A percentile compares a stretch with the other conserved stretches of the same genome.
These are phyloP conservation scores for Serpula lacrymans DNA, from an alignment of 768 basidiomycete genomes.

Conservation along the genomic window DNA sequence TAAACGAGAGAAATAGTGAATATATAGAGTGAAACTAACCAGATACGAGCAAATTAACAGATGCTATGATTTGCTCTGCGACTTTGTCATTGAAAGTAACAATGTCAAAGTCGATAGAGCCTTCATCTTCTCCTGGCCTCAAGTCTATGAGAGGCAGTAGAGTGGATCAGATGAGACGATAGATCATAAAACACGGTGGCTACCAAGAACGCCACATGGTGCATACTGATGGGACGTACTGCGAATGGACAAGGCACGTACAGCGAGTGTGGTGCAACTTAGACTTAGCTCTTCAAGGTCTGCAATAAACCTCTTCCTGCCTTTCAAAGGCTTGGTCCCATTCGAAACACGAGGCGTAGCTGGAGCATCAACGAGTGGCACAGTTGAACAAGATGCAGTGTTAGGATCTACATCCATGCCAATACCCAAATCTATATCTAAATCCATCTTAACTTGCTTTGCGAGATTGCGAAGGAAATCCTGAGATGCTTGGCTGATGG, in stretches of 20 bases:
- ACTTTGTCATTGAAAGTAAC: constrained; percentile 38
- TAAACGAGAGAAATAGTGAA: not conserved
- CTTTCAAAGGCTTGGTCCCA: constrained; percentile 36
- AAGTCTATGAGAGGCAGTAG: constrained; percentile 35
- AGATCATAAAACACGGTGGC: no score
- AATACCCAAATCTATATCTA: no score
- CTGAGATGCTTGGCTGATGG: no score
- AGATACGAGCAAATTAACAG: constrained; percentile 46
- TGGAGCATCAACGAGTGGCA: not conserved
- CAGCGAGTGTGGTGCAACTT: constrained; percentile 33
- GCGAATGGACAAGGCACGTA: constrained; percentile 37
- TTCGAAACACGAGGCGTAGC: not conserved
- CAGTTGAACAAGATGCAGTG: no score
- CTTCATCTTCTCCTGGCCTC: constrained; percentile 60
- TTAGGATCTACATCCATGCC: no score
- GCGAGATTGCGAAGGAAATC: no score
- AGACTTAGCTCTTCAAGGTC: constrained; percentile 50
- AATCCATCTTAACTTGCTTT: no score
- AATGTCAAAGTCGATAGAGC: constrained; percentile 54
- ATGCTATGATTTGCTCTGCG: constrained; percentile 31
- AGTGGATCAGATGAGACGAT: not conserved
- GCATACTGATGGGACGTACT: constrained; percentile 30
- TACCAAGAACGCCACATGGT: no score
- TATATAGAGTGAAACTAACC: constrained; percentile 30
- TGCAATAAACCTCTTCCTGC: constrained; percentile 53